Evolutionary conservation across 306 rosid species (phyloP), one percentile per base, ranked within the genome.

Genomic region (Datisca glomerata): DNA sequence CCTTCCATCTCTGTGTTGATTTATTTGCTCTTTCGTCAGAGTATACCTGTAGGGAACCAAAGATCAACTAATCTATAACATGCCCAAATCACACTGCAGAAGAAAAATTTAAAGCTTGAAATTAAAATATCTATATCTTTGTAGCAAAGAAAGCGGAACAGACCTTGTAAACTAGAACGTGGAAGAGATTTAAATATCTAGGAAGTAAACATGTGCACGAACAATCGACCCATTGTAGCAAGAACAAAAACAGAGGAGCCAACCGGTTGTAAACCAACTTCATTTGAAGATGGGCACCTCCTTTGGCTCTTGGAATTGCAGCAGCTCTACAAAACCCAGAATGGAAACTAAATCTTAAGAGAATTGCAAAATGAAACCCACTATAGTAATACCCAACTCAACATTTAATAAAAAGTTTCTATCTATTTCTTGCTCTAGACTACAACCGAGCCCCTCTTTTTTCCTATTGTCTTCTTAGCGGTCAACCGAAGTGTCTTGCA

Each of bases 211-310:
- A 73, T 14, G 95, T 40, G 63, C 95, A 84, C 24, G 95, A 84
- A 50, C 86, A 75, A 75, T 89, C 93, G 62, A 89, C 67, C 95
- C 93, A 84, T 49, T 89, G 98, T 4, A 84, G 67, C 74, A 89
- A 68, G 43, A 80, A 73, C 34, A 80, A 57, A 65, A 78, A 61
- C 45, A 84, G 59, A 11, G 98, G 94, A 43, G 95, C 93, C 75
- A 75, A 64, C 12, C 74, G 87, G 70, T 75, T 84, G 56, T 68
- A 89, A 50, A 75, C 93, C 76, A 91, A 63, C 68, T 91, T 89
- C 98, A 91, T 84, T 38, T 84, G 91, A 64, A 91, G 68, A 49
- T 68, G 53, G n/a, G 71, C 41, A 54, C 86, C 98, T 24, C 86
- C 95, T 60, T 81, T 84, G 43, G 64, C 65, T 65, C 74, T 70